These are phyloP conservation scores for Wickerhamiella allomyrinae DNA, from an alignment of 805 yeast genomes.

Conservation along the genomic window DNA sequence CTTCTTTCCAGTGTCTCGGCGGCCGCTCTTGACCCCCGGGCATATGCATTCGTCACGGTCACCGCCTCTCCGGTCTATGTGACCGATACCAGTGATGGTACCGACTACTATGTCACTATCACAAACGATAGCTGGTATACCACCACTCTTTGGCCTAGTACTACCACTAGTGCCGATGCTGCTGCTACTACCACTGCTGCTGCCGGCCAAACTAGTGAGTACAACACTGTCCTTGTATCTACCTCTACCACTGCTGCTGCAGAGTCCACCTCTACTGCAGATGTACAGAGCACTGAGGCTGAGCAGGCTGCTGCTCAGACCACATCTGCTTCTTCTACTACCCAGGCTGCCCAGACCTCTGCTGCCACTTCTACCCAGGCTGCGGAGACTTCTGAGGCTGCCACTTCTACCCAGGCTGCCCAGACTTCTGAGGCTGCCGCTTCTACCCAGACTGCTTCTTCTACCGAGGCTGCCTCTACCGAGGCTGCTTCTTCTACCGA, in stretches of 20 bases:
- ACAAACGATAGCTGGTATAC: constrained; percentile 6
- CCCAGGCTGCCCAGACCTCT: constrained; percentile 10
- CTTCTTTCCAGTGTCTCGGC: constrained; percentile 5
- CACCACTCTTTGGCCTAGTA: constrained; percentile 15
- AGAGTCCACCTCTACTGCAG: constrained; percentile 11
- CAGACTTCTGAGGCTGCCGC: constrained; percentile 18
- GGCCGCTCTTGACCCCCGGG: constrained; percentile 6
- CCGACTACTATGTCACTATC: constrained; percentile 8
- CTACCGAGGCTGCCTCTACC: constrained; percentile 14
- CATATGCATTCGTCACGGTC: constrained; percentile 14
- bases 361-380: constrained; percentile 8
- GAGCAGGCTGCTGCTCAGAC: constrained; percentile 11
- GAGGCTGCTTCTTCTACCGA: constrained; percentile 10
- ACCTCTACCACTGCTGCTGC: not conserved
- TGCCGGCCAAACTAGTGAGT: constrained; percentile 6
- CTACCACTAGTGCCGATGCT: constrained; percentile 12
- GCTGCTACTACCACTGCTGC: constrained; percentile 8
- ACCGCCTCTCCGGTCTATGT: constrained; percentile 13
- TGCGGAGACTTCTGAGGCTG: constrained; percentile 11
- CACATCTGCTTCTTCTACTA: constrained; percentile 11
- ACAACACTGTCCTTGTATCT: constrained; percentile 6
- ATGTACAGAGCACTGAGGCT: too few relatives aligned
- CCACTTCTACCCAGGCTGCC: constrained; percentile 14
- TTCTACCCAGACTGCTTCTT: constrained; percentile 20
- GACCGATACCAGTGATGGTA: constrained; percentile 12